Conservation (phyloP, 2,329 filamentous ascomycete genomes). For the Colletotrichum sp. region DNA sequence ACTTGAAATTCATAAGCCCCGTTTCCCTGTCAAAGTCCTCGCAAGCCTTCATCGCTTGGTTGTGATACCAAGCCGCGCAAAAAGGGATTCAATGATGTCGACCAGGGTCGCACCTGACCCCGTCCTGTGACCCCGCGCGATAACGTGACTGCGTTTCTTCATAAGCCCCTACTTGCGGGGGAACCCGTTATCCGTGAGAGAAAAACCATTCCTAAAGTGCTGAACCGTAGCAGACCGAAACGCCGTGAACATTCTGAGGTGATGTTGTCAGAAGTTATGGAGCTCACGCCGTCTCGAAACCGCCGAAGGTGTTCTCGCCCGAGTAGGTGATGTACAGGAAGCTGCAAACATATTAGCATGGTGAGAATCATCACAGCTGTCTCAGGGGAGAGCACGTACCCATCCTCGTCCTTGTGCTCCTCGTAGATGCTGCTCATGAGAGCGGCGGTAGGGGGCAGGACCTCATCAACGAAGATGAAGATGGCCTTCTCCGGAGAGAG, state of each 20-base stretch:
- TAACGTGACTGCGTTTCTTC: slow-evolving; percentile 21
- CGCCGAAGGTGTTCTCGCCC: slow-evolving; percentile 97
- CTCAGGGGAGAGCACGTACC: slow-evolving; percentile 46
- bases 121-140: slow-evolving; percentile 14
- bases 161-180: slow-evolving; percentile 6
- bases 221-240: slow-evolving; percentile 21
- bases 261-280: slow-evolving; percentile 7
- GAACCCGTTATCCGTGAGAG: slow-evolving; percentile 14
- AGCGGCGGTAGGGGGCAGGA: slow-evolving; percentile 92
- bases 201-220: slow-evolving; percentile 20
- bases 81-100: background rate
- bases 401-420: slow-evolving; percentile 90
- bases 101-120: slow-evolving; percentile 7
- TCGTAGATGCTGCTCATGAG: slow-evolving; percentile 99
- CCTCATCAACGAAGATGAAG: slow-evolving; percentile 99
- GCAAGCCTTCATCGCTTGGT: slow-evolving; percentile 17
- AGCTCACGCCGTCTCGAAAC: slow-evolving; percentile 43
- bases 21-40: slow-evolving; percentile 6
- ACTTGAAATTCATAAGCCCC: slow-evolving; percentile 1
- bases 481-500: slow-evolving; percentile 99
- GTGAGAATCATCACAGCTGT: background rate
- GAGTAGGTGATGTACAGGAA: slow-evolving; percentile 99
- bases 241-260: slow-evolving; percentile 22
- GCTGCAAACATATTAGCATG: slow-evolving; percentile 44
- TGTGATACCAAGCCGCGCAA: slow-evolving; percentile 9